Conservation (phyloP, 1,284 basidiomycete species). For the Cerrena zonata region DNA sequence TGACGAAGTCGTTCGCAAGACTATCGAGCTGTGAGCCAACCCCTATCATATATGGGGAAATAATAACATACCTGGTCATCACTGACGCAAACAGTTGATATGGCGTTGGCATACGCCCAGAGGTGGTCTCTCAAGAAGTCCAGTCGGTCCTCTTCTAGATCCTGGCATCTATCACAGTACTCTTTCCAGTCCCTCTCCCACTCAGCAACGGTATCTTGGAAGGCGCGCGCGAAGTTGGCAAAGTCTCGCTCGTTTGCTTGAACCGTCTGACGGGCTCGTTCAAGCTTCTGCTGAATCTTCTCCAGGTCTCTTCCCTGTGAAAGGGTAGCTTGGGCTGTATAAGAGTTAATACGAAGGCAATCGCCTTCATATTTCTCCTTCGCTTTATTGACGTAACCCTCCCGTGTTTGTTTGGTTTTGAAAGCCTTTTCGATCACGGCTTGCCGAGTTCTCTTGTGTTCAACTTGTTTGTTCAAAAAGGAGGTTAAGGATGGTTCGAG, state of each 20-base stretch:
- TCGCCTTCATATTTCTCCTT: constrained; percentile 93
- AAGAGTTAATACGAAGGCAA: constrained; percentile 91
- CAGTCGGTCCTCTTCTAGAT: constrained; percentile 89
- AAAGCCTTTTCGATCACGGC: constrained; percentile 78
- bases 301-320: constrained; percentile 94
- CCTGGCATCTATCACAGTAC: constrained; percentile 92
- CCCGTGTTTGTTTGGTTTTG: constrained; percentile 81
- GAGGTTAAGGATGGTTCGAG: constrained; percentile 66
- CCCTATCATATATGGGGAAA: constrained; percentile 8
- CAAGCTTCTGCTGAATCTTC: constrained; percentile 82
- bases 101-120: constrained; percentile 94
- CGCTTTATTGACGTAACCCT: constrained; percentile 79
- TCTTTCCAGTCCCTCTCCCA: constrained; percentile 95
- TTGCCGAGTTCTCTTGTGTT: constrained; percentile 75
- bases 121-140: constrained; percentile 92
- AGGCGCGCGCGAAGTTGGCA: constrained; percentile 75
- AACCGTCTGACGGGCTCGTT: constrained; percentile 85
- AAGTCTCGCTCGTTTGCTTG: constrained; percentile 88
- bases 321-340: constrained; percentile 87
- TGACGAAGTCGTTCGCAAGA: constrained; percentile 85
- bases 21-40: constrained; percentile 38
- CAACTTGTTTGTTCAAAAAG: constrained; percentile 62
- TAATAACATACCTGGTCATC: constrained; percentile 81
- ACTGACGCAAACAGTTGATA: constrained; percentile 90
- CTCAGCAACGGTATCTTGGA: constrained; percentile 76